Conservation (phyloP, 768 basidiomycete genomes). For the Lyophyllum decastes region DNA sequence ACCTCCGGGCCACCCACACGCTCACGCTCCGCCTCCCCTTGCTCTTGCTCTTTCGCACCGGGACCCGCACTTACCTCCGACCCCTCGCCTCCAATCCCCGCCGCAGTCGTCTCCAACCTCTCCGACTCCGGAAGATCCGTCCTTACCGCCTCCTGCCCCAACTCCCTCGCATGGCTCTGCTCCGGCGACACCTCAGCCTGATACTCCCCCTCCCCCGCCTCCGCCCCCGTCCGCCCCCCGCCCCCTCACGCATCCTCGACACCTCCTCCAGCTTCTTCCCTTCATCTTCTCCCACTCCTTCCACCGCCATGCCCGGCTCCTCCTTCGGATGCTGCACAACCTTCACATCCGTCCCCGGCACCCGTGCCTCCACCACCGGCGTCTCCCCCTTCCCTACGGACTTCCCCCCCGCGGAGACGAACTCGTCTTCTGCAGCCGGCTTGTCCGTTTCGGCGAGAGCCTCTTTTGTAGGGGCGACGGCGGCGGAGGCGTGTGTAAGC, state of each 20-base stretch:
- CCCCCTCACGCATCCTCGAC: not conserved
- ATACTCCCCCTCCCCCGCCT: slow-evolving; percentile 21
- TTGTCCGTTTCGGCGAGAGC: slow-evolving; percentile 67
- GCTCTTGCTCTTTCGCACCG: slow-evolving; percentile 14
- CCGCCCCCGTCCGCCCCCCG: slow-evolving; percentile 5
- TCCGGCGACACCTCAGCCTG: too few species aligned
- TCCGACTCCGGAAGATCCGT: too few species aligned
- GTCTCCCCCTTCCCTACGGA: slow-evolving; percentile 30
- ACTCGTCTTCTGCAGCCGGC: slow-evolving; percentile 67
- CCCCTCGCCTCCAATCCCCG: too few species aligned
- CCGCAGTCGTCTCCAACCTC: too few species aligned
- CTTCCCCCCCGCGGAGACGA: slow-evolving; percentile 49
- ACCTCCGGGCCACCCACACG: slow-evolving; percentile 4
- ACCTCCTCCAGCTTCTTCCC: slow-evolving; percentile 29
- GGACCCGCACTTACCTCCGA: too few species aligned
- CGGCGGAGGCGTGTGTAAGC: slow-evolving; percentile 68
- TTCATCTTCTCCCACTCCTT: slow-evolving; percentile 19
- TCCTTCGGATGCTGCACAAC: slow-evolving; percentile 51
- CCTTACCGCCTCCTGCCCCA: too few species aligned
- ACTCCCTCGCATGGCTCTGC: too few species aligned
- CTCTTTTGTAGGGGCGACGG: slow-evolving; percentile 66
- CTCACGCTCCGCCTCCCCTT: slow-evolving; percentile 10
- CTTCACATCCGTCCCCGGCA: slow-evolving; percentile 32
- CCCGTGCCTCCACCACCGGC: slow-evolving; percentile 30
- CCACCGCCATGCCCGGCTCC: slow-evolving; percentile 35